Conservation (phyloP, 148 eudicot species). For the Diospyros lotus region DNA sequence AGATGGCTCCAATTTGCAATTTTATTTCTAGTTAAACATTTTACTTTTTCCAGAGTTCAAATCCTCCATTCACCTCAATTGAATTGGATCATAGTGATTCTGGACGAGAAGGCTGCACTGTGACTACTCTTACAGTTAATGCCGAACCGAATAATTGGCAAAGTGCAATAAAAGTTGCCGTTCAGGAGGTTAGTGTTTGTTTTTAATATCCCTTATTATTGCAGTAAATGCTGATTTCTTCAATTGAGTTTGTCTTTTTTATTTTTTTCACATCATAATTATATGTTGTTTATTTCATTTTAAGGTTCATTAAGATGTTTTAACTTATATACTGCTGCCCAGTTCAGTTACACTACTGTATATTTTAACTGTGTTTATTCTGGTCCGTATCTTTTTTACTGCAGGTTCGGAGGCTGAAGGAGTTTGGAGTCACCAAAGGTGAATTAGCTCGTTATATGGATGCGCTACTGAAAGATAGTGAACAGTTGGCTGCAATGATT, state of each 20-base stretch:
- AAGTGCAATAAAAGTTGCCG: constrained; percentile 91
- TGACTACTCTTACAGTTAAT: constrained; percentile 95
- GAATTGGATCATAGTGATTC: constrained; percentile 99
- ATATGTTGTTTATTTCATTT: background rate
- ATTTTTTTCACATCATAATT: background rate
- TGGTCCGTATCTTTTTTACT: background rate
- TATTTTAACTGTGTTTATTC: constrained; percentile 1
- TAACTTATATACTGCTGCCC: background rate
- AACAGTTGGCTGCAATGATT: constrained; percentile 98
- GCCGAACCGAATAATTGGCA: constrained; percentile 97
- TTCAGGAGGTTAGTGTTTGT: constrained; percentile 72
- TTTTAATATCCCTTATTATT: background rate
- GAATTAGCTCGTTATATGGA: constrained; percentile 93
- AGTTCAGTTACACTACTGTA: background rate
- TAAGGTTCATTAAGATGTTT: background rate
- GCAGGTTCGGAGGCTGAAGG: constrained; percentile 97
- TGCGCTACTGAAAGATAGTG: constrained; percentile 94
- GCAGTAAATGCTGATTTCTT: background rate
- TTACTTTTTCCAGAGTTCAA: constrained; percentile 61
- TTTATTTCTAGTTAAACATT: constrained; percentile 11
- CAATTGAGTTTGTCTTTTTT: background rate
- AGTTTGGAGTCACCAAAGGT: constrained; percentile 96
- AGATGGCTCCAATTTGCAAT: background rate
- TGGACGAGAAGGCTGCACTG: constrained; percentile 99
- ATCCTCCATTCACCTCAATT: constrained; percentile 94